These are phyloP conservation scores for Anacardium occidentale DNA, from an alignment of 345 rosid species.

Conservation along the genomic window DNA sequence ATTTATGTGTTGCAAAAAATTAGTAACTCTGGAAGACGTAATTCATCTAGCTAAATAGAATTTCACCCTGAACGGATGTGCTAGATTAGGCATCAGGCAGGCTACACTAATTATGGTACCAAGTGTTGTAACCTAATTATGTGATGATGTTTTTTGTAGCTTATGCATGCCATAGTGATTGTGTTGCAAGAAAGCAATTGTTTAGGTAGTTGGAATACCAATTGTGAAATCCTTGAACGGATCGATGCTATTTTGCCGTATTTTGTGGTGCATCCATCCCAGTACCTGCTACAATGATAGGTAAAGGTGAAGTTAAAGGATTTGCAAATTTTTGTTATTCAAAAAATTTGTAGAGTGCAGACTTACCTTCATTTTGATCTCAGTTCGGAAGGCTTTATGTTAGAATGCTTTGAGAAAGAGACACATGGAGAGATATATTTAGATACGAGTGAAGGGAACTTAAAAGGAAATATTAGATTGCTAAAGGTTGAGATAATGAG, in stretches of 20 bases:
- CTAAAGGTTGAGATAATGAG: conserved; percentile 24
- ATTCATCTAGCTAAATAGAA: not conserved
- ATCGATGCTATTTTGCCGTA: conserved; percentile 46
- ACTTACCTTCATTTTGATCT: conserved; percentile 69
- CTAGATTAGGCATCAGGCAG: not conserved
- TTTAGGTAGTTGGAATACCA: conserved; percentile 50
- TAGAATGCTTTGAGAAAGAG: conserved; percentile 37
- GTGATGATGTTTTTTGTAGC: conserved; percentile 9
- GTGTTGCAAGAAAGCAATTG: conserved; percentile 17
- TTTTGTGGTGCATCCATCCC: conserved; percentile 75
- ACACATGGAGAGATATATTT: conserved; percentile 26
- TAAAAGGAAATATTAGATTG: conserved; percentile 32
- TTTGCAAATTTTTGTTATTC: conserved; percentile 13
- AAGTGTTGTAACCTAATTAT: not conserved
- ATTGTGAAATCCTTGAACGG: conserved; percentile 53
- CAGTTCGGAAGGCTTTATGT: conserved; percentile 28
- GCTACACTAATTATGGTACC: conserved; percentile 1
- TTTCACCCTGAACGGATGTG: conserved; percentile 4
- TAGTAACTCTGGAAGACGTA: not conserved
- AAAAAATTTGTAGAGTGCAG: conserved; percentile 22
- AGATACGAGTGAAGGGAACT: conserved; percentile 27
- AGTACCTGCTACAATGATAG: conserved; percentile 61
- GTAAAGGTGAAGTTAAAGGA: conserved; percentile 32
- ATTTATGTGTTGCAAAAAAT: not conserved
- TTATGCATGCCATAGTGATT: conserved; percentile 8